Evolutionary conservation across 2,329 filamentous ascomycete species (phyloP), one percentile per base, ranked within the genome.

Genomic region (Curvularia lunata): DNA sequence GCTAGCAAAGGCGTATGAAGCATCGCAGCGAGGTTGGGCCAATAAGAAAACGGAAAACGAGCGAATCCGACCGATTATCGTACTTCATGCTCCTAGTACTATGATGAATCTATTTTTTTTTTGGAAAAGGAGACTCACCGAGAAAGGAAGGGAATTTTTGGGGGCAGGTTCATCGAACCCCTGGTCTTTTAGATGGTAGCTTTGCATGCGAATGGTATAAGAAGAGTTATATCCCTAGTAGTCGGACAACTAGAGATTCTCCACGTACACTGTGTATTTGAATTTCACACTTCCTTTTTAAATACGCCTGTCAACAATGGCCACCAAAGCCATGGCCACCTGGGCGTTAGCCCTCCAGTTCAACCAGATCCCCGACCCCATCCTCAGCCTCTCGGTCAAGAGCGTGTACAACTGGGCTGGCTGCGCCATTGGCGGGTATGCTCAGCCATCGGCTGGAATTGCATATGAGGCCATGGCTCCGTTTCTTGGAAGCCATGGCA

Each of bases 371-470:
- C 45, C 45, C 28, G 18, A 32, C 12, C 45, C 45, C n/a, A 28
- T 48, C 18, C 45, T 48, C 21, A 23, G 30, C 30, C 10, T 48
- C 27, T 48, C 45, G 79, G 40, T 77, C 30, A 48, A 48, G 30
- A 48, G 28, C 21, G 21, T 85, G 49, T 84, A 84, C 72, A 85
- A 85, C 73, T 84, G 81, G 78, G 77, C 78, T 6, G 83, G 83
- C 38, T 85, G 83, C 62, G 78, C 82, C 25, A 79, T 85, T 19
- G 82, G 81, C 5, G 83, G 83, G 3, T 65, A 53, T 34, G 80
- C 78, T 56, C 82, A 84, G 59, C 72, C 76, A n/a, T 79, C 82
- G 1, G 78, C 79, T 19, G 63, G 61, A 2, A 80, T 76, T 58
- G 76, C 79, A 1, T 54, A 56, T 10, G 66, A 70, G 43, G 67